Evolutionary conservation across 1,284 basidiomycete genomes (phyloP).

Genomic region (Melampsora americana): DNA sequence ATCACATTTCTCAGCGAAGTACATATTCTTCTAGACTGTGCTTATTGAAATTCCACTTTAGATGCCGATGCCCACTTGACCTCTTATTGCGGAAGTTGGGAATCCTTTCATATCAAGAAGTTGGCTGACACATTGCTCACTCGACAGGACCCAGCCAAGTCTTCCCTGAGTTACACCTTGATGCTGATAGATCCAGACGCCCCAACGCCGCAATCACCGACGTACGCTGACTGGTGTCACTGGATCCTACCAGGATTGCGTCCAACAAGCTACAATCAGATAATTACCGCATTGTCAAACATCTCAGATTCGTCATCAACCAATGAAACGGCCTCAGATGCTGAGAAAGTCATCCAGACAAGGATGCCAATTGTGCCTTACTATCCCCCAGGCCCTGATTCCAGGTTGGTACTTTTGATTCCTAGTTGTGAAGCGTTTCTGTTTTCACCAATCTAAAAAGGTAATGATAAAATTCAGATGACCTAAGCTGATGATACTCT

Average conservation of each 20-base stretch:
- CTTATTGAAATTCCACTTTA: background rate
- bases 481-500: too few relatives aligned
- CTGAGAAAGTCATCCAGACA: background rate
- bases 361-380: background rate
- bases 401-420: background rate
- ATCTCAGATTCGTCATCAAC: background rate
- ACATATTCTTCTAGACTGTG: background rate
- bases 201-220: conserved; percentile 4
- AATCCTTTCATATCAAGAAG: background rate
- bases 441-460: too few relatives aligned
- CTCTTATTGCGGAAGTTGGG: background rate
- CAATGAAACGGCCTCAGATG: background rate
- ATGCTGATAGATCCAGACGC: conserved; percentile 3
- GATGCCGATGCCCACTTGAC: background rate
- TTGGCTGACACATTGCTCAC: background rate
- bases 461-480: too few relatives aligned
- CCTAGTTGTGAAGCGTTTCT: background rate
- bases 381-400: background rate
- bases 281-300: background rate
- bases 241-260: conserved; percentile 1
- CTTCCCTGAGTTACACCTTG: background rate
- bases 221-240: conserved; percentile 6
- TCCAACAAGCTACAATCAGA: conserved; percentile 2
- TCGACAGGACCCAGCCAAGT: background rate
- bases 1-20: background rate